Conservation (phyloP, 176 grass and related monocot genomes). For the Rhynchospora tenuis region DNA sequence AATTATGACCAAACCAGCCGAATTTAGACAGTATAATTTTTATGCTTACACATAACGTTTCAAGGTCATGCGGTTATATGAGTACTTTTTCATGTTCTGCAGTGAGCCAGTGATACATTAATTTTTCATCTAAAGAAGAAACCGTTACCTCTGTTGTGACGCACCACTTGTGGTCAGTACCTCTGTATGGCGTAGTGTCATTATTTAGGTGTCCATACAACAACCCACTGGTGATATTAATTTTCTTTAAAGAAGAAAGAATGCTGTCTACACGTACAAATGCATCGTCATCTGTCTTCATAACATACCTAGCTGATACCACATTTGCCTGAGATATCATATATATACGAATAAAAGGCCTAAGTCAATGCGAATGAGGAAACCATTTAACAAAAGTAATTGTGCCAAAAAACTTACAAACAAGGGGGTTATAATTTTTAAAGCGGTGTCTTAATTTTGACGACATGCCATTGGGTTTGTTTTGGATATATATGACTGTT, state of each 20-base stretch:
- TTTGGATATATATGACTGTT: too few relatives aligned
- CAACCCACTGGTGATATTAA: constrained; percentile 56
- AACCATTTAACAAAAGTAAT: too few relatives aligned
- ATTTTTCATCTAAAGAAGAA: neutral
- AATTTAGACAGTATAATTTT: neutral
- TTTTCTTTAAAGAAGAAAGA: constrained; percentile 43
- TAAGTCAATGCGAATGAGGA: constrained; percentile 6
- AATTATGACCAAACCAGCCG: neutral
- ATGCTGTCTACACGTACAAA: constrained; percentile 93
- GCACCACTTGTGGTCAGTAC: constrained; percentile 87
- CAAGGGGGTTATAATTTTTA: too few relatives aligned
- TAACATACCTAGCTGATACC: constrained; percentile 69
- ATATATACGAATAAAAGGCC: neutral
- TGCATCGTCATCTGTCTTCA: constrained; percentile 99
- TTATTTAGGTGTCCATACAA: constrained; percentile 84
- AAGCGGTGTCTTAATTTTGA: too few relatives aligned
- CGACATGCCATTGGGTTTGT: too few relatives aligned
- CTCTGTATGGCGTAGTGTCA: constrained; percentile 54
- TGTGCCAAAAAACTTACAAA: too few relatives aligned
- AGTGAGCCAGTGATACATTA: neutral
- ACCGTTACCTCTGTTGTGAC: constrained; percentile 62
- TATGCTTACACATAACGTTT: neutral
- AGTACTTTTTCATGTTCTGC: too few relatives aligned
- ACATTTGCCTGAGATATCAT: constrained; percentile 40
- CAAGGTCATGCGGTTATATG: too few relatives aligned